Percentiles rank a stretch among this genome's conserved stretches.
Conservation (phyloP, 306 rosid species). For the Potentilla sterilis region DNA sequence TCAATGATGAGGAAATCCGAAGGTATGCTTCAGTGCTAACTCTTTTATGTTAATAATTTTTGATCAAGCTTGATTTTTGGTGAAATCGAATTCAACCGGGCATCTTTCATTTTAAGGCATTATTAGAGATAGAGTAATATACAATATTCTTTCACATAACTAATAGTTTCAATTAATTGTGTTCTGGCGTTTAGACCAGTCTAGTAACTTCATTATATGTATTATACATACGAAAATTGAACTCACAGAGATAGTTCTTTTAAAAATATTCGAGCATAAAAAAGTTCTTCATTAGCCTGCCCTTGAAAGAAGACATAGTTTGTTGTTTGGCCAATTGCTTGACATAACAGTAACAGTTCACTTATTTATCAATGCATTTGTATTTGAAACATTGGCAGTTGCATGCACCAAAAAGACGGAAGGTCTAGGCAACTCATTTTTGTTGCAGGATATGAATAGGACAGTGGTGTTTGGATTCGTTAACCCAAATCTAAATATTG, state of each 20-base stretch:
- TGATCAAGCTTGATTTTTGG: neutral
- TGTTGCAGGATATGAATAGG: neutral
- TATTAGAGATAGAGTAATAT: neutral
- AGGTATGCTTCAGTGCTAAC: slow-evolving; percentile 47
- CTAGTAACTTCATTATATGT: neutral
- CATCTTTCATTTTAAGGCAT: neutral
- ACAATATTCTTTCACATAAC: neutral
- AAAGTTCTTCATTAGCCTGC: neutral
- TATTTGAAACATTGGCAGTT: neutral
- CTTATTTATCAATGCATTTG: neutral
- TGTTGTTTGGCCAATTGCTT: neutral
- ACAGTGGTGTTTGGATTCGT: neutral
- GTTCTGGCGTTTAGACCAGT: neutral
- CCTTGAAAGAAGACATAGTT: neutral
- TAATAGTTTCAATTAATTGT: neutral
- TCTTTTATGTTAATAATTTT: slow-evolving; percentile 7
- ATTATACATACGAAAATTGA: neutral
- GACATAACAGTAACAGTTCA: neutral
- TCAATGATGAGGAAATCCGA: slow-evolving; percentile 91
- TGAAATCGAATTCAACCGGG: slow-evolving; percentile 9
- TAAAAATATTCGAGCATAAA: neutral
- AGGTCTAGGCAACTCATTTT: neutral
- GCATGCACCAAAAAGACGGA: neutral
- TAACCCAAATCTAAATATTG: too few relatives aligned
- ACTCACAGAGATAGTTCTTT: neutral